Percentiles rank a stretch among this genome's conserved stretches.
Conservation (phyloP, 352 stramenopile species). For the Globisporangium sylvaticum region DNA sequence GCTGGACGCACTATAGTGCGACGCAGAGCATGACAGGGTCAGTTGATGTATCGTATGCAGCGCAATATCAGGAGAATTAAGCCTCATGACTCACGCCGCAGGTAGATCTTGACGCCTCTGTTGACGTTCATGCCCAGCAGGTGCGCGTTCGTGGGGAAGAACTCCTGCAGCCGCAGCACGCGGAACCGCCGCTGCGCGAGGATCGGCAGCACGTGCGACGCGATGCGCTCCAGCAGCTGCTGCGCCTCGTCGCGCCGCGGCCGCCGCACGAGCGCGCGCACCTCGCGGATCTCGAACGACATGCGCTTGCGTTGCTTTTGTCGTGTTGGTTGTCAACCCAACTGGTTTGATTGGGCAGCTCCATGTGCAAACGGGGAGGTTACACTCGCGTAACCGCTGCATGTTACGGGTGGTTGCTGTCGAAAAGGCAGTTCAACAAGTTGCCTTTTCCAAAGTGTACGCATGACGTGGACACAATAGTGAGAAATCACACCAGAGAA, state of each 20-base stretch:
- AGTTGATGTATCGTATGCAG: neutral
- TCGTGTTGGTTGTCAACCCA: neutral
- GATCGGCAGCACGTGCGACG: constrained; percentile 50
- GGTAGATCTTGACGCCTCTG: constrained; percentile 61
- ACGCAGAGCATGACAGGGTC: neutral
- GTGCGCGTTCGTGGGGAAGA: constrained; percentile 54
- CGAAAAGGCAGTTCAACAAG: neutral
- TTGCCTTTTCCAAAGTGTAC: neutral
- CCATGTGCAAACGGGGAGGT: neutral
- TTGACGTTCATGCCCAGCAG: constrained; percentile 84
- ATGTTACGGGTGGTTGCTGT: neutral
- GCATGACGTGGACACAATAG: neutral
- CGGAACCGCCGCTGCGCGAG: constrained; percentile 46
- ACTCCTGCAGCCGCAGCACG: constrained; percentile 56
- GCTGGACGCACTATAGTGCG: constrained; percentile 35
- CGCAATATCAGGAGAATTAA: neutral
- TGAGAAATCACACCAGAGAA: too few relatives aligned
- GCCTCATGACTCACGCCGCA: constrained; percentile 33
- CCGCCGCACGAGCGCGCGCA: constrained; percentile 41
- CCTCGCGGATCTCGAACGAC: constrained; percentile 28
- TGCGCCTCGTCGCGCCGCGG: constrained; percentile 29
- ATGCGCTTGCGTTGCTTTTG: neutral
- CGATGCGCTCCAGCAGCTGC: constrained; percentile 46
- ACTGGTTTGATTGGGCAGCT: neutral
- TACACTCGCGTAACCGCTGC: neutral